Conservation (phyloP, 306 rosid genomes). For the Cotoneaster glaucophyllus region DNA sequence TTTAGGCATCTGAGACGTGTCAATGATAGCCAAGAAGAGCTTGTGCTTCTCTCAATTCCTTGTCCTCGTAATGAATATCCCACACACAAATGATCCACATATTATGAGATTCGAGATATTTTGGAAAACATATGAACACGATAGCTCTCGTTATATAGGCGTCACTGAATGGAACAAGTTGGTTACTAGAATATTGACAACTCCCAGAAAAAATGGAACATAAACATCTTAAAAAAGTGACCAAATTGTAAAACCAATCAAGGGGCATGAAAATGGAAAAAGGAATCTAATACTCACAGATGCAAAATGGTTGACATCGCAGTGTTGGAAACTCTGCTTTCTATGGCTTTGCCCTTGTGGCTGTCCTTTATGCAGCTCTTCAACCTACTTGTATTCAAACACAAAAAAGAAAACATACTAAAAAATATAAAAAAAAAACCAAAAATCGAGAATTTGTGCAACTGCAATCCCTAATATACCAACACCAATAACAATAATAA, state of each 20-base stretch:
- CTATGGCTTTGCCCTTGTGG: too few species aligned
- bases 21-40: conserved; percentile 67
- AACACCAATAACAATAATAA: conserved; percentile 75
- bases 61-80: conserved; percentile 70
- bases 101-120: not conserved
- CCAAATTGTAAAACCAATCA: not conserved
- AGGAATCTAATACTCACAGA: conserved; percentile 37
- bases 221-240: not conserved
- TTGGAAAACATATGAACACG: not conserved
- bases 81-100: conserved; percentile 23
- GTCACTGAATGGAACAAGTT: not conserved
- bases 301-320: conserved; percentile 80
- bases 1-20: not conserved
- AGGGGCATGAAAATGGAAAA: not conserved
- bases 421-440: too few species aligned
- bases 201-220: not conserved
- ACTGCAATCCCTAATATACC: conserved; percentile 84
- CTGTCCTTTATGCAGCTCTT: too few species aligned
- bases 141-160: not conserved
- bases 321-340: conserved; percentile 12
- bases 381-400: too few species aligned
- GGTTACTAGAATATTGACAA: not conserved
- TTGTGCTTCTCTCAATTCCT: conserved; percentile 63
- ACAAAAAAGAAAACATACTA: too few species aligned
- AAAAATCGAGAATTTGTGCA: conserved; percentile 43